A percentile compares a stretch with the other conserved stretches of the same genome.
Conservation (phyloP, 1,284 basidiomycete species). For the Leccinum ponderosum region DNA sequence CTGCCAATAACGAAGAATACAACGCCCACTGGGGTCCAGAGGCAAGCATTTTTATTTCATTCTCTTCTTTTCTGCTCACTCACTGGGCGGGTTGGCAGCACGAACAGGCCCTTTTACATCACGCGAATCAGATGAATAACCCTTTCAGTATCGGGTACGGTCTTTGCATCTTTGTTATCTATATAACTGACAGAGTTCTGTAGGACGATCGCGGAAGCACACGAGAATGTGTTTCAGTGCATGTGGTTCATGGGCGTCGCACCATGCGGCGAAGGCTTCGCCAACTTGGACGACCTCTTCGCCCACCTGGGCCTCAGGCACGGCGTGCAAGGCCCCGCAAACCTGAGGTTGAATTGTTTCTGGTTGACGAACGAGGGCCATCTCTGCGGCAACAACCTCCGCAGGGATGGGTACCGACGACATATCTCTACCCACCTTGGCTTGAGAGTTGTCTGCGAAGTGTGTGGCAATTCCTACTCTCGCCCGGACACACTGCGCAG, state of each 20-base stretch:
- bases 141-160: background rate
- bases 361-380: background rate
- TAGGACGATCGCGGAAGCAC: background rate
- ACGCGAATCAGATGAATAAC: background rate
- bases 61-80: background rate
- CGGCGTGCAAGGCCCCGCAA: background rate
- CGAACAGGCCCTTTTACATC: background rate
- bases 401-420: background rate
- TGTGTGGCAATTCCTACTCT: conserved; percentile 13
- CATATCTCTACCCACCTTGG: background rate
- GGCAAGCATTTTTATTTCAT: background rate
- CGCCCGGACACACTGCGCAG: background rate
- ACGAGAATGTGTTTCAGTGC: background rate
- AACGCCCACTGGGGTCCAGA: conserved; percentile 6
- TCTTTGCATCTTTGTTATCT: background rate
- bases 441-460: background rate
- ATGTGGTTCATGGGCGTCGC: background rate
- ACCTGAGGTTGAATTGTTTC: background rate
- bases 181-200: background rate
- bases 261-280: background rate
- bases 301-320: background rate
- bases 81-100: conserved; percentile 12
- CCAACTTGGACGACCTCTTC: background rate
- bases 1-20: background rate
- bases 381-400: background rate